Base-by-base conservation (phyloP, 1,139 yeast genomes). In the Suhomyces ambrosiae region DNA sequence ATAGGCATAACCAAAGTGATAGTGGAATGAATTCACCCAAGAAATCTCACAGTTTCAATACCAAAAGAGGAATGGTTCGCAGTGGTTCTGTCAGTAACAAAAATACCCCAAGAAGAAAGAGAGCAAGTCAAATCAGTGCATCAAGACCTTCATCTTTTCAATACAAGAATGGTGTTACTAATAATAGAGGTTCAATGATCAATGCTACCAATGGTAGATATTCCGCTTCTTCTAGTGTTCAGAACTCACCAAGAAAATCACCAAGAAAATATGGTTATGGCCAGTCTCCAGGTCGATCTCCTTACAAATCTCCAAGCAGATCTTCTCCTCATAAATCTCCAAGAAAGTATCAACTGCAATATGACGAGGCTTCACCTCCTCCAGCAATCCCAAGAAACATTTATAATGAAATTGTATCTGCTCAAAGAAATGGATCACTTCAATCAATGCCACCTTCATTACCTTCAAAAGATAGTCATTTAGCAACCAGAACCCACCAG, bases 341-440 rank as follows among this genome's bases (percentile, higher is more conserved):
- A n/a, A 40, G 46, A 34, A 50, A 45, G 30, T 40, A 30, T 30
- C 42, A 32, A 13, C 30, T 72, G 73, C 72, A 33, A 50, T 48
- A 48, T 29, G 42, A 47, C 14, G 50, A 47, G 7, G 47, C 60
- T 11, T 49, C 53, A 15, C 47, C 48, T 23, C 58, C 50, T 6
- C 68, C 70, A 12, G 68, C 70, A 4, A 57, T 68, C 24, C 77
- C 77, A 6, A 60, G 75, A 47, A 71, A 71, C 41, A 66, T 72
- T 32, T 73, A 72, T 48, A 65, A 71, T 48, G 78, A 73, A 45
- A 68, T 73, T 39, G 65, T 71, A 27, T 58, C 61, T 13, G 74
- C 74, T 21, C 74, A 67, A 48, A 58, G 57, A 34, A 52, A 47
- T 36, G 60, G 45, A 2, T 53, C 65, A 1, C 40, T 50, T 15